These are phyloP conservation scores for Cercophora samala DNA, from an alignment of 495 filamentous ascomycete species.

Conservation along the genomic window DNA sequence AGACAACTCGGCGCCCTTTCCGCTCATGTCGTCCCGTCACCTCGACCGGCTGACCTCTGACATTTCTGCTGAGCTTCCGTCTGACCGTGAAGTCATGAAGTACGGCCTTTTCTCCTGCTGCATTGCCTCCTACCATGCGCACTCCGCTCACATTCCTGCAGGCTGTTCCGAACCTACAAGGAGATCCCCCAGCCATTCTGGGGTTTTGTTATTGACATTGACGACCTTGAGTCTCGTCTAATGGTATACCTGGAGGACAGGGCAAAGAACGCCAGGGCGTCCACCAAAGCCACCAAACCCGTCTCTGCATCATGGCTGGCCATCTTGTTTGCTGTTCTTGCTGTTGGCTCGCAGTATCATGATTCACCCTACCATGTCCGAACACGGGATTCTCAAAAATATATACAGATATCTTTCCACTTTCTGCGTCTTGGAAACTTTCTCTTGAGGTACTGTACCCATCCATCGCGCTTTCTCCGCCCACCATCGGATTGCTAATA, in stretches of 20 bases:
- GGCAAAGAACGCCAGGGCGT: constrained; percentile 50
- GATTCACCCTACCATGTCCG: constrained; percentile 58
- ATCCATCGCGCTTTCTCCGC: background rate
- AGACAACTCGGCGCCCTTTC: constrained; percentile 82
- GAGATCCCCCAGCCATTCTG: constrained; percentile 76
- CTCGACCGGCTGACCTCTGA: constrained; percentile 67
- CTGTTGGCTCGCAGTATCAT: constrained; percentile 78
- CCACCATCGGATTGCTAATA: background rate
- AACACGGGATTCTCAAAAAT: constrained; percentile 50
- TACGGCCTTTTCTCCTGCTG: constrained; percentile 23
- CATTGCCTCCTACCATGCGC: background rate
- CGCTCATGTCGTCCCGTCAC: constrained; percentile 71
- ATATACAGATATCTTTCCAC: constrained; percentile 56
- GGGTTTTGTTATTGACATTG: constrained; percentile 70
- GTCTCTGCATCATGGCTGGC: constrained; percentile 67
- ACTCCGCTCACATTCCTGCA: constrained; percentile 27
- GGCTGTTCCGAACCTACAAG: constrained; percentile 69
- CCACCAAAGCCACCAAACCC: constrained; percentile 47
- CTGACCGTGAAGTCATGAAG: constrained; percentile 60
- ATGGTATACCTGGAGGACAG: constrained; percentile 66
- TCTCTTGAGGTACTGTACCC: constrained; percentile 44
- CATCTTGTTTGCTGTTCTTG: constrained; percentile 73
- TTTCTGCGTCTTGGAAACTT: constrained; percentile 54
- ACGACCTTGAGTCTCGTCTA: constrained; percentile 61
- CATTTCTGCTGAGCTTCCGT: constrained; percentile 62